Percentiles rank a stretch among this genome's conserved stretches.
Conservation (phyloP, 768 basidiomycete species). For the Collybiopsis confluens region DNA sequence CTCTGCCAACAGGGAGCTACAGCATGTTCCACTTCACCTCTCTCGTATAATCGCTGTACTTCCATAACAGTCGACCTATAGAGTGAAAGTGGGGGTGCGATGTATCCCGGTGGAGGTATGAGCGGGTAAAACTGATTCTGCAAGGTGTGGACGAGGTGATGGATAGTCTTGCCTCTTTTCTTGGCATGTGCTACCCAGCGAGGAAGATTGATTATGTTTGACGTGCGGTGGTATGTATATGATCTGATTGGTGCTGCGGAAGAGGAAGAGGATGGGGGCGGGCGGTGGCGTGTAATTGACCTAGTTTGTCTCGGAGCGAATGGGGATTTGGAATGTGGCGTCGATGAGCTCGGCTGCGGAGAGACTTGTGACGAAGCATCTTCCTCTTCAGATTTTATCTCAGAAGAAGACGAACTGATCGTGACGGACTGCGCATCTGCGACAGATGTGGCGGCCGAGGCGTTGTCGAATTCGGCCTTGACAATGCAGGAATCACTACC, state of each 20-base stretch:
- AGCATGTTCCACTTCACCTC: too few relatives aligned
- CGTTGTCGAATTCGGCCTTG: too few relatives aligned
- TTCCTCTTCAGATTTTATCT: too few relatives aligned
- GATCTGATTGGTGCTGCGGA: not conserved
- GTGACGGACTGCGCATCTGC: too few relatives aligned
- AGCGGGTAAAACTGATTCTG: slow-evolving; percentile 3
- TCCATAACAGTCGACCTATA: not conserved
- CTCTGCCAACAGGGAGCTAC: too few relatives aligned
- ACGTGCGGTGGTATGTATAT: not conserved
- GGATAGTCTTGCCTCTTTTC: not conserved
- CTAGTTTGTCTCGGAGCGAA: too few relatives aligned
- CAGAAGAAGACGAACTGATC: too few relatives aligned
- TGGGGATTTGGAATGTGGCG: too few relatives aligned
- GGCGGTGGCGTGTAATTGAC: not conserved
- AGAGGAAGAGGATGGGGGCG: not conserved
- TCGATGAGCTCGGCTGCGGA: too few relatives aligned
- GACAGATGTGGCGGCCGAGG: too few relatives aligned
- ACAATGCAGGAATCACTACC: too few relatives aligned
- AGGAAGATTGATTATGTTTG: not conserved
- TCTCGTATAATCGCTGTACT: not conserved
- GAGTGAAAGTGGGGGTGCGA: not conserved
- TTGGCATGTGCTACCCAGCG: not conserved
- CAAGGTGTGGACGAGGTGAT: not conserved
- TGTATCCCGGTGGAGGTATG: not conserved
- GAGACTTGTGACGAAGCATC: too few relatives aligned